Evolutionary conservation across 805 yeast genomes (phyloP), one percentile per base, ranked within the genome.

Genomic region (Kodamaea kakaduensis): DNA sequence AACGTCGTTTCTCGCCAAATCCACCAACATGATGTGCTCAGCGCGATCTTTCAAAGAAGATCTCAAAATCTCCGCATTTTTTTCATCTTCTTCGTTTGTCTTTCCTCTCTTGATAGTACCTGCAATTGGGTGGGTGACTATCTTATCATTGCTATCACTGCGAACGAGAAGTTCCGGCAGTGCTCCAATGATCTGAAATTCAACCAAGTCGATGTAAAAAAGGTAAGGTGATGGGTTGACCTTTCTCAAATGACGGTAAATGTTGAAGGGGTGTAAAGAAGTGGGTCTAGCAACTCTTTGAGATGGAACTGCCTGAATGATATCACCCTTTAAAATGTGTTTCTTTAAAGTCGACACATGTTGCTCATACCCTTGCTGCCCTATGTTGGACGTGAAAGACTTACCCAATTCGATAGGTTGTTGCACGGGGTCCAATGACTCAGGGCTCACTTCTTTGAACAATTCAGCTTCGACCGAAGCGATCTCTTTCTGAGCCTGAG

Each of bases 21-120:
- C 99, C 13, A 93, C 99, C 60, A 93, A 77, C 99, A 93, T 93
- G 37, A 93, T 93, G 60, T 93, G 99, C 63, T 93, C 99, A 1
- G 98, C 96, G 31, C 97, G 77, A 60, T 93, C 99, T 54, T 93
- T 93, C 45, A 81, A 64, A 10, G 95, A 84, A 7, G 80, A 62
- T 50, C 84, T 71, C 46, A 93, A 73, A 37, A 77, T 75, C 10
- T 69, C 69, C 2, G 97, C 97, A 35, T 88, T 71, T 42, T 63
- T 64, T 54, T 89, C 96, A 52, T 93, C 99, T 59, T 93, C 97
- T 50, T 87, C 95, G 16, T 80, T 67, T 7, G 97, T 87, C 48
- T 77, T 74, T 32, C 99, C 99, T 53, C 99, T 78, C 47, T 69
- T 76, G 40, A 93, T 83, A 3, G 98, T 93, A 34, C 99, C 99